phyloP scores from a whole-genome alignment of 2,329 filamentous ascomycete species.

The Diplodia seriata region DNA sequence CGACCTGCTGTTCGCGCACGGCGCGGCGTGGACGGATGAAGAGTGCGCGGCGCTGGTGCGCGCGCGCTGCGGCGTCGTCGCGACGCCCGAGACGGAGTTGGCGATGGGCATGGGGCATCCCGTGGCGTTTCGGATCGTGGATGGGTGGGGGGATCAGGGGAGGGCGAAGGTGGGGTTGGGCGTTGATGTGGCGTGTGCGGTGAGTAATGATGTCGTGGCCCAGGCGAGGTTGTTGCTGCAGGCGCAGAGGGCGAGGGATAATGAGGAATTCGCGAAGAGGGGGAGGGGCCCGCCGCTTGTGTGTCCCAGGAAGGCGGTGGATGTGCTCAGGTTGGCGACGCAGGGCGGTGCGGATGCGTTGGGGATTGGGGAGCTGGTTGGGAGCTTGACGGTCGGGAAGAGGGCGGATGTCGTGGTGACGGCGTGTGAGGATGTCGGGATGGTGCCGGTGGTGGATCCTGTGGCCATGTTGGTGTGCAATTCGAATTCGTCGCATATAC shows the following conservation, averaged over 20 bases:
- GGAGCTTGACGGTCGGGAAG: not conserved
- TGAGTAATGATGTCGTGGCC: conserved; percentile 2
- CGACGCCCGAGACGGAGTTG: conserved; percentile 19
- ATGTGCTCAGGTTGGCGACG: conserved; percentile 9
- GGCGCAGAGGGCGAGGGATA: conserved; percentile 3
- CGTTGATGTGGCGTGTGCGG: conserved; percentile 6
- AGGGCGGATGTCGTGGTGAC: conserved; percentile 9
- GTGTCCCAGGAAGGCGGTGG: not conserved
- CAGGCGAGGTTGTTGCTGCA: conserved; percentile 17
- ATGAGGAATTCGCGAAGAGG: not conserved
- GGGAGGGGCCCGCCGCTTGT: not conserved
- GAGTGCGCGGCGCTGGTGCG: not conserved
- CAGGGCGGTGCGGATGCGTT: conserved; percentile 7
- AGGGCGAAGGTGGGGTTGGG: not conserved
- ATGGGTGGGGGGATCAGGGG: not conserved
- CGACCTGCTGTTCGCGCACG: conserved; percentile 17
- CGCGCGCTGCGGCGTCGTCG: not conserved
- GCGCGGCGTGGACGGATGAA: not conserved
- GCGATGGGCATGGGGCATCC: conserved; percentile 25
- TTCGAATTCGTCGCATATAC: not conserved
- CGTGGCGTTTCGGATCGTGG: not conserved
- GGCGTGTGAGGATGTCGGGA: not conserved
- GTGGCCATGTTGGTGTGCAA: conserved; percentile 19
- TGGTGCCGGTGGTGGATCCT: conserved; percentile 14
- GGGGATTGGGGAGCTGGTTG: not conserved